Evolutionary conservation across 2,329 filamentous ascomycete genomes (phyloP), one percentile per base, ranked within the genome.

Genomic region (Trichoderma breve): DNA sequence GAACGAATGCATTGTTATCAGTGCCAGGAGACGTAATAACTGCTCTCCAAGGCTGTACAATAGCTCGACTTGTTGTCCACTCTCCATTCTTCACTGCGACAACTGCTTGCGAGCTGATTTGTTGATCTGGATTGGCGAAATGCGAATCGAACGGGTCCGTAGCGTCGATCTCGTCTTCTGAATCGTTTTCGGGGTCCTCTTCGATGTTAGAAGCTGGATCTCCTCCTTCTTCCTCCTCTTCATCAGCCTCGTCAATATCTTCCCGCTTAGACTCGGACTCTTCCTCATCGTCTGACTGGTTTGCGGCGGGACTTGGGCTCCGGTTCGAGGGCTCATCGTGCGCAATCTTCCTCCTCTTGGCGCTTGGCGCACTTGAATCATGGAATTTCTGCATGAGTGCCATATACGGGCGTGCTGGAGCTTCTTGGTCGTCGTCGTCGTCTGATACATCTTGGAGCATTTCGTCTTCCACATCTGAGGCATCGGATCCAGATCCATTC

Each of bases 71-170:
- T 6, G 83, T 84, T 4, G 82, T 77, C 86, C 89, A 91, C 28
- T 86, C 80, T 15, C 83, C 83, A 6, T 83, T 81, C 72, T 88
- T 81, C 30, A 87, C 81, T 0, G 84, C 83, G 69, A 84, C 82
- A 8, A 91, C 77, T n/a, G 83, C 87, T 75, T 83, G 82, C 2
- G 86, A 82, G 8, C 94, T 82, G 55, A 87, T 81, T 6, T 86
- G 84, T 63, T 92, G 88, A 60, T 95, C 87, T 0, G 90, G 89
- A 55, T 86, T 86, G 39, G 89, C 88, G 79, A 97, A 97, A 81
- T 98, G 95, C 8, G 84, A 82, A 74, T 96, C 92, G 77, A 97
- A 98, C 0, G 93, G 92, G 79, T 97, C 93, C 2, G 81, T 82
- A 32, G 83, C 80, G 74, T 89, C 85, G 62, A 86, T 85, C 15